A percentile compares a stretch with the other conserved stretches of the same genome.
phyloP scores from a whole-genome alignment of 345 rosid genomes.

The Lenwebbia sp. region DNA sequence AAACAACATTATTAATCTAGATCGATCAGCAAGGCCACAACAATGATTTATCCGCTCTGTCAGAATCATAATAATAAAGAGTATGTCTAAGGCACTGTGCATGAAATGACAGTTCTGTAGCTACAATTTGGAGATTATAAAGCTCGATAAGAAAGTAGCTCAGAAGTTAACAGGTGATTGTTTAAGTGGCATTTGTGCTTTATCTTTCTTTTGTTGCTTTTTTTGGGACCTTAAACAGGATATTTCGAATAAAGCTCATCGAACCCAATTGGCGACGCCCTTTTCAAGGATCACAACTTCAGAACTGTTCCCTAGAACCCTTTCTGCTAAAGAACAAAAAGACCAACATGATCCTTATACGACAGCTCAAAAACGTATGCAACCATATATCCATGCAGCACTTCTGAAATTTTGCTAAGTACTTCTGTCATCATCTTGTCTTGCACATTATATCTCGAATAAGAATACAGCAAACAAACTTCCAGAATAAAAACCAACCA shows the following conservation, averaged over 20 bases:
- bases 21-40: not conserved
- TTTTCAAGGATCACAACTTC: not conserved
- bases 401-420: not conserved
- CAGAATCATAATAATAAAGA: not conserved
- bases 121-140: not conserved
- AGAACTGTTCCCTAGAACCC: not conserved
- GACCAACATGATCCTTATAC: not conserved
- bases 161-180: not conserved
- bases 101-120: not conserved
- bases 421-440: not conserved
- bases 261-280: not conserved
- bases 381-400: not conserved
- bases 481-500: not conserved
- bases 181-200: not conserved
- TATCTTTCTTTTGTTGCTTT: not conserved
- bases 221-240: not conserved
- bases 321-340: not conserved
- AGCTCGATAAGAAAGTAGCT: not conserved
- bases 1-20: not conserved
- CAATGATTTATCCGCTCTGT: not conserved
- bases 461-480: not conserved
- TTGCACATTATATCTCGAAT: not conserved
- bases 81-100: not conserved
- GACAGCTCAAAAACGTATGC: not conserved
- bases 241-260: not conserved